Evolutionary conservation across 2,329 filamentous ascomycete genomes (phyloP), one percentile per base, ranked within the genome.

Genomic region (Pseudogymnoascus sp.): DNA sequence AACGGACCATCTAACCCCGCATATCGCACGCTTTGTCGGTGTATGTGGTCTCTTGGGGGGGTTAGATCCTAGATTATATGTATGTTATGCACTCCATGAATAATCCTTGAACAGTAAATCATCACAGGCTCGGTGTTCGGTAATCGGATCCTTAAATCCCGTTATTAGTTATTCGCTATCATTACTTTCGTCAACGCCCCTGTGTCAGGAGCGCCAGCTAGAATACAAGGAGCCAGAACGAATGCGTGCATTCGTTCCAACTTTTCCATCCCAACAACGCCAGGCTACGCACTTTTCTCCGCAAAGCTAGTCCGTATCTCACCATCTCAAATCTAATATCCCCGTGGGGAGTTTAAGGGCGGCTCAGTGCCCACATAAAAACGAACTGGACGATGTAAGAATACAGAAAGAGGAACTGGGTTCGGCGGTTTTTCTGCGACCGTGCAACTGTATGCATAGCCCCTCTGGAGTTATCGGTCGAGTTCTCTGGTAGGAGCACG

Each of bases 341-440:
- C 50, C 26, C n/a, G 16, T 33, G 50, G 50, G 50, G 50, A 19
- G 6, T 33, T 64, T 63, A 70, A 59, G 65, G 77, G 24, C 82
- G 77, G 67, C 78, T 89, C 66, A 90, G 76, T 72, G 86, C 81
- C 87, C 93, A 95, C 93, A 97, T 99, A 76, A 97, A 96, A 63
- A 93, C 79, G 69, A 97, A 84, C 78, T 99, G 95, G 63, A 97
- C 88, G 63, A 96, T 81, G 76, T 97, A 99, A 50, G 93, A 93
- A 77, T 99, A 97, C 69, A 93, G 82, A 76, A 96, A 96, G 68
- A 97, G 81, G 72, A 96, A 96, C 76, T 96, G 91, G 1, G 92
- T 96, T 67, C 93, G 82, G 74, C 91, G 86, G 76, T 89, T 95
- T 72, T 89, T 87, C 78, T 96, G 95, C 40, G 90, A 87, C 66